phyloP scores from a whole-genome alignment of 805 yeast species.

The Saccharomycopsis amapae region DNA sequence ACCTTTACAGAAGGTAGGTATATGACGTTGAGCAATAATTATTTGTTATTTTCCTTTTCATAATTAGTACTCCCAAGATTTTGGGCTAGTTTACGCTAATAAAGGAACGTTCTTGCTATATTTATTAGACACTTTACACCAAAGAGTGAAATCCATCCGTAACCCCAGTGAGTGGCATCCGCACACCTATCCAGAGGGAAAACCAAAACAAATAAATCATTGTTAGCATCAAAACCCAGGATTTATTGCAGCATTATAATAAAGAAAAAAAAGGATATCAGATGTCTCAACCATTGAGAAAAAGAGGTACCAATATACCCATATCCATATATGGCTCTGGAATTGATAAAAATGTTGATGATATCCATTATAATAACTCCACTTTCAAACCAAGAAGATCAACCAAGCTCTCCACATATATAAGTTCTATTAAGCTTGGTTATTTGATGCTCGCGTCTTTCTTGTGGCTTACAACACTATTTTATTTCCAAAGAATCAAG shows the following conservation, averaged over 20 bases:
- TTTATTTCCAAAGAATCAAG: slow-evolving; percentile 47
- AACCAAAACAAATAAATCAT: too few relatives aligned
- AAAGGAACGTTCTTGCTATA: too few relatives aligned
- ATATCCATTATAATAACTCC: not conserved
- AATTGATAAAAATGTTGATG: not conserved
- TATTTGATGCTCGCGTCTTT: slow-evolving; percentile 25
- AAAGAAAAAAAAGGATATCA: not conserved
- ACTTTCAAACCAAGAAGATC: slow-evolving; percentile 1
- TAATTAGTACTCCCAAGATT: too few relatives aligned
- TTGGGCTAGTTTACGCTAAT: too few relatives aligned
- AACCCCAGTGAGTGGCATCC: too few relatives aligned
- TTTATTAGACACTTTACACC: too few relatives aligned
- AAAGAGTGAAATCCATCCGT: too few relatives aligned
- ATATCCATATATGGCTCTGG: not conserved
- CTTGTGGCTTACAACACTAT: slow-evolving; percentile 40
- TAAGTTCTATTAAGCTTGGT: not conserved
- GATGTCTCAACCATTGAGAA: slow-evolving; percentile 7
- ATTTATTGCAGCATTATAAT: not conserved
- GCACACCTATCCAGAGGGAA: too few relatives aligned
- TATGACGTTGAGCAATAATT: too few relatives aligned
- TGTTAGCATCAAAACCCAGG: too few relatives aligned
- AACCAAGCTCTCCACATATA: not conserved
- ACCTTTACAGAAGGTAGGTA: too few relatives aligned
- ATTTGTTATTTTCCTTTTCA: too few relatives aligned
- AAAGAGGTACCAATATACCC: slow-evolving; percentile 4